Evolutionary conservation across 1,284 basidiomycete species (phyloP), one percentile per base, ranked within the genome.

Genomic region (Austroboletus rostrupii): DNA sequence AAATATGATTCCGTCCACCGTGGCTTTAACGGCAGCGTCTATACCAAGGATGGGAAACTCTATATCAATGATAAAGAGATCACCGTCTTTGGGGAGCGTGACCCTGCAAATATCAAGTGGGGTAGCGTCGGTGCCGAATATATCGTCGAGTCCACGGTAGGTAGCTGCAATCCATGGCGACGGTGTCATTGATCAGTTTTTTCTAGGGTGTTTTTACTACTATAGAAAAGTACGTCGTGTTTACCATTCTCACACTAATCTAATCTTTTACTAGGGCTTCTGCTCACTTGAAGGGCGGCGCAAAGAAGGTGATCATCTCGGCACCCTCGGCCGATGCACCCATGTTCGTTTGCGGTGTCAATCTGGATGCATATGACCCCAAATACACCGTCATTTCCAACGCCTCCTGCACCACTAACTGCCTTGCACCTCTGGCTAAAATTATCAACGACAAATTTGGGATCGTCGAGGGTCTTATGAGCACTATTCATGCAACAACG

Each of bases 291-390:
- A 95, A 97, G 78, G 96, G 97, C 68, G 97, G 97, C 72, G 96
- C 97, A 71, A 98, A 99, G 87, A 99, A 98, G 82, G 96, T 99
- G 70, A 81, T 99, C 78, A 99, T 99, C 83, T 97, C 96, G 61
- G 97, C 96, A 50, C 96, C 96, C 63, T 99, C 97, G 26, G 85
- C 94, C 49, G 97, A 99, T 73, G 97, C 96, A 23, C 96, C 96
- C 64, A 99, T 99, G 96, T 92, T 86, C 72, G 91, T 94, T 56
- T 82, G 79, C 64, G 96, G 96, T 81, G 96, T 99, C 74, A 99
- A 99, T 81, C 85, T 97, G 57, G 93, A 97, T 61, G 62, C 77
- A 35, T 99, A 99, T 76, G 87, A 98, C 74, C 75, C 94, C 66
- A 88, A 90, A 72, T 86, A 93, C 81, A 81, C 82, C 58, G 90